phyloP scores from a whole-genome alignment of 2,329 filamentous ascomycete genomes.

The Aquanectria penicillioides region DNA sequence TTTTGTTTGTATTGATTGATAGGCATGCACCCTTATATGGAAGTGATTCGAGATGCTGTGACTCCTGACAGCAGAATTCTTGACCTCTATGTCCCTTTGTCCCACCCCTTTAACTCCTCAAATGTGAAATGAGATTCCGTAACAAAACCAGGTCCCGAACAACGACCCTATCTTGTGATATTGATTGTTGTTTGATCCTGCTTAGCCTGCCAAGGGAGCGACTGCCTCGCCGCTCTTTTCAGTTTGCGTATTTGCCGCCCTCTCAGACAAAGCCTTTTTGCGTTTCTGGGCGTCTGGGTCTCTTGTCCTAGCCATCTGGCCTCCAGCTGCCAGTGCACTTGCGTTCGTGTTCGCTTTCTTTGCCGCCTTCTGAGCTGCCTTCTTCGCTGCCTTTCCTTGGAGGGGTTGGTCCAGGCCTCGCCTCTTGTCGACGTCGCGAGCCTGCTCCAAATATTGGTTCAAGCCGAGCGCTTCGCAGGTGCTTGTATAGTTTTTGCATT shows the following conservation, averaged over 20 bases:
- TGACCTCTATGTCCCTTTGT: slow-evolving; percentile 7
- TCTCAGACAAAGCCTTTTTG: slow-evolving; percentile 50
- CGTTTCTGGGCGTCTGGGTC: slow-evolving; percentile 45
- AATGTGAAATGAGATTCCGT: slow-evolving; percentile 26
- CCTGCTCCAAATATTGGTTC: slow-evolving; percentile 70
- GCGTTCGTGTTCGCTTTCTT: slow-evolving; percentile 46
- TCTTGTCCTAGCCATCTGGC: slow-evolving; percentile 54
- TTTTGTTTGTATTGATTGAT: background rate
- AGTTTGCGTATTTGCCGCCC: slow-evolving; percentile 36
- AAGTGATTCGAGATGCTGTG: slow-evolving; percentile 3
- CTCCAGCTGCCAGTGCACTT: slow-evolving; percentile 60
- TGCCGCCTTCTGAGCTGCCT: slow-evolving; percentile 45
- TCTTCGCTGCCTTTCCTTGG: slow-evolving; percentile 48
- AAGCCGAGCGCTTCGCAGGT: slow-evolving; percentile 73
- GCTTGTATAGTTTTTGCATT: slow-evolving; percentile 76
- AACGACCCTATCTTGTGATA: no score
- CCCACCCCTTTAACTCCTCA: slow-evolving; percentile 32
- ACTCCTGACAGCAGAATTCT: slow-evolving; percentile 1
- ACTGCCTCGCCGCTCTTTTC: slow-evolving; percentile 37
- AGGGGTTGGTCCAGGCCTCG: slow-evolving; percentile 67
- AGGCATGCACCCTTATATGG: background rate
- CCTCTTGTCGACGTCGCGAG: slow-evolving; percentile 71
- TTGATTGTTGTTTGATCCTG: background rate
- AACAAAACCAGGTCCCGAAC: slow-evolving; percentile 11
- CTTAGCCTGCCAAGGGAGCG: slow-evolving; percentile 33